Evolutionary conservation across 179 eudicot species (phyloP).

Genomic region (Amaranthus tricolor): DNA sequence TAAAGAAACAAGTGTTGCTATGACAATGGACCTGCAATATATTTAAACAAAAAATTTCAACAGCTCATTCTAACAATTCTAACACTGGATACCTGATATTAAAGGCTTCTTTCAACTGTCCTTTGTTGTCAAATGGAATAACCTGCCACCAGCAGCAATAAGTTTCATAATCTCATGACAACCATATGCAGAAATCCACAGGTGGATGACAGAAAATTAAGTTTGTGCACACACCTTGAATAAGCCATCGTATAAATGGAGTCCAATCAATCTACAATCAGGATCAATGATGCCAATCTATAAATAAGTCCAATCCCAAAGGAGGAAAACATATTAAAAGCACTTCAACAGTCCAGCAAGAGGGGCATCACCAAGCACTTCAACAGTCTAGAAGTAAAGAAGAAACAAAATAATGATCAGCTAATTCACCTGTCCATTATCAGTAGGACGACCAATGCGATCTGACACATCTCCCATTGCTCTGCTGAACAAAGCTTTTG

Average conservation of each 20-base stretch:
- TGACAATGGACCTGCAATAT: neutral
- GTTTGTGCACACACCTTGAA: constrained; percentile 62
- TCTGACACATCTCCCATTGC: constrained; percentile 99
- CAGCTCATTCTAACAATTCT: neutral
- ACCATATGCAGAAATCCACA: neutral
- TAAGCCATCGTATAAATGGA: constrained; percentile 89
- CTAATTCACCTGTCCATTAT: constrained; percentile 81
- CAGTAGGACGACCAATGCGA: constrained; percentile 97
- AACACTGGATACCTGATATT: constrained; percentile 65
- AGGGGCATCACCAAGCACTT: too few relatives aligned
- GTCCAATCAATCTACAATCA: constrained; percentile 98
- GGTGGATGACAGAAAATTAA: neutral
- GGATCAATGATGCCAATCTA: constrained; percentile 99
- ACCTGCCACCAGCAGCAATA: constrained; percentile 49
- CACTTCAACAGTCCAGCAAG: neutral
- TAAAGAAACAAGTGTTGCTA: neutral
- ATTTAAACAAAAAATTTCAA: neutral
- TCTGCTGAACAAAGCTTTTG: constrained; percentile 41
- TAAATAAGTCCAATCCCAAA: constrained; percentile 13
- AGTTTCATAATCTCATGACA: neutral
- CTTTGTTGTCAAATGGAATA: constrained; percentile 92
- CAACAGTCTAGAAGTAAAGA: neutral
- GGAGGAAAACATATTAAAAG: constrained; percentile 10
- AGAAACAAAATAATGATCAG: neutral
- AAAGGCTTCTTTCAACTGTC: constrained; percentile 96